Conservation (phyloP, 192 early-diverging fungal species). For the Coemansia sp. region DNA sequence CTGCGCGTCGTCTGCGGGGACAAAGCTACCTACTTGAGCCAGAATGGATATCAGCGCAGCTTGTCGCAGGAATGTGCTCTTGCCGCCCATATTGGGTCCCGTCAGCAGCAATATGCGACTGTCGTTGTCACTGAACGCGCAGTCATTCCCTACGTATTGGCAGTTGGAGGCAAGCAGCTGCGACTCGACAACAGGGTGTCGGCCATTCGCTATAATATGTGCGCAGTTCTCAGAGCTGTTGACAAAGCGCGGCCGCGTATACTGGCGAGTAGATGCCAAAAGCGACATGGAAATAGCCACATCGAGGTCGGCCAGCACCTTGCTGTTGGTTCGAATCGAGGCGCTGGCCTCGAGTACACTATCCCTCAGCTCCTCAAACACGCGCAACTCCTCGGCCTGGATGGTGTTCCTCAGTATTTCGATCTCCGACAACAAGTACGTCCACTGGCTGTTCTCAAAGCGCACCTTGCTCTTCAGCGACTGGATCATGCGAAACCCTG, state of each 20-base stretch:
- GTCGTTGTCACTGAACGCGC: slow-evolving; percentile 26
- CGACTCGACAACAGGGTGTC: slow-evolving; percentile 63
- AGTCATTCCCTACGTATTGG: slow-evolving; percentile 59
- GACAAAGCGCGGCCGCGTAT: slow-evolving; percentile 54
- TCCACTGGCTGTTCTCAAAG: slow-evolving; percentile 58
- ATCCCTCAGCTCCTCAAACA: slow-evolving; percentile 54
- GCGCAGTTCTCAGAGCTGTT: background rate
- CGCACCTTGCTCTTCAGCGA: slow-evolving; percentile 54
- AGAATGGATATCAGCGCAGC: slow-evolving; percentile 92
- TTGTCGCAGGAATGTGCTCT: slow-evolving; percentile 94
- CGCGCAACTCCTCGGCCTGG: slow-evolving; percentile 54
- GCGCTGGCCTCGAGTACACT: slow-evolving; percentile 53
- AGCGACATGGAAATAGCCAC: slow-evolving; percentile 62
- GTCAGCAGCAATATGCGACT: slow-evolving; percentile 62
- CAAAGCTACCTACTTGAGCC: slow-evolving; percentile 94
- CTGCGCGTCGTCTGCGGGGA: slow-evolving; percentile 74
- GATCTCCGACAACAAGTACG: slow-evolving; percentile 58
- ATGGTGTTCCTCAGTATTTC: slow-evolving; percentile 45
- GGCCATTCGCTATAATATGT: slow-evolving; percentile 44
- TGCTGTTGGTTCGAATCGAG: slow-evolving; percentile 60
- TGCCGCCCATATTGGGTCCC: slow-evolving; percentile 82
- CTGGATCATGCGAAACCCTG: slow-evolving; percentile 52
- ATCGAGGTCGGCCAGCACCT: slow-evolving; percentile 65
- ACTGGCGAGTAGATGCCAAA: slow-evolving; percentile 54
- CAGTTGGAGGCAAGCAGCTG: slow-evolving; percentile 49